phyloP scores from a whole-genome alignment of 345 rosid genomes.

The Melaleuca alternifolia region DNA sequence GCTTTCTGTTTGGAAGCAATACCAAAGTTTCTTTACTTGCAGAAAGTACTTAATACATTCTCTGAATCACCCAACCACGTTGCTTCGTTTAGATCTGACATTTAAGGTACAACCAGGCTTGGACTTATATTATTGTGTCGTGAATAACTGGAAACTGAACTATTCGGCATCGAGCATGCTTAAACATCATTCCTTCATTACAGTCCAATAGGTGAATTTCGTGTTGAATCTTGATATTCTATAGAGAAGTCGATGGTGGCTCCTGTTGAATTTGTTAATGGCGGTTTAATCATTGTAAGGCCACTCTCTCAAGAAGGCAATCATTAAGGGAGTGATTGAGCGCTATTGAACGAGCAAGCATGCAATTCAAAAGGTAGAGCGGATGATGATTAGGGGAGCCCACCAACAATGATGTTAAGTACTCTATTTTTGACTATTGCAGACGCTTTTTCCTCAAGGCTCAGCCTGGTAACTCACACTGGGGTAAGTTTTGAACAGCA shows the following conservation, averaged over 20 bases:
- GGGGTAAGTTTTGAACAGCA: neutral
- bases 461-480: neutral
- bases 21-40: neutral
- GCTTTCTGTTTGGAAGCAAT: neutral
- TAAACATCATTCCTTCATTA: neutral
- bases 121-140: neutral
- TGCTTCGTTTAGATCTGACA: neutral
- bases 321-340: neutral
- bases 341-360: neutral
- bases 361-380: neutral
- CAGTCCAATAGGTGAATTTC: neutral
- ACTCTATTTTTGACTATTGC: neutral
- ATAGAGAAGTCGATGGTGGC: neutral
- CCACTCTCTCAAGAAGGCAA: neutral
- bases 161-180: neutral
- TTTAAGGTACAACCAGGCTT: neutral
- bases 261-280: neutral
- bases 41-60: neutral
- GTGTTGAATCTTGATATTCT: neutral
- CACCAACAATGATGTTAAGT: neutral
- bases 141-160: neutral
- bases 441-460: neutral
- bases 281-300: neutral
- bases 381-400: neutral
- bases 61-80: neutral